Conservation (phyloP, 495 filamentous ascomycete genomes). For the Penicillium ucsense region DNA sequence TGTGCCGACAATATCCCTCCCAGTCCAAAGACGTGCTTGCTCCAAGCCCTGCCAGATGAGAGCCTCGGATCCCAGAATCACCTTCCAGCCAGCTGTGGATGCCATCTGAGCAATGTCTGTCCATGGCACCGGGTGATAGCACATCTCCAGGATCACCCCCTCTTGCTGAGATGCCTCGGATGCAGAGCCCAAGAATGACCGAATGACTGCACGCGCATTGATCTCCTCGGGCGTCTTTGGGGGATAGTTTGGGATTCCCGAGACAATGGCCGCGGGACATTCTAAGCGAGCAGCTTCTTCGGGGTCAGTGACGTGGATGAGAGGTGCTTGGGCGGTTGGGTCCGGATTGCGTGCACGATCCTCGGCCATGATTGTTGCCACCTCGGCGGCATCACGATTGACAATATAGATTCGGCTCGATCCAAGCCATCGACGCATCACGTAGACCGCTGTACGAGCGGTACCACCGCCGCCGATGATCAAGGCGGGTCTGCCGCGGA, state of each 20-base stretch:
- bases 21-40: constrained; percentile 58
- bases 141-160: constrained; percentile 70
- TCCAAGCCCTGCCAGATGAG: constrained; percentile 70
- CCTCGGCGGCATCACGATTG: constrained; percentile 53
- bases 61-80: constrained; percentile 60
- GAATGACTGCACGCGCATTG: constrained; percentile 42
- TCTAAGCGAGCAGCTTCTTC: constrained; percentile 46
- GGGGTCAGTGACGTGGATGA: constrained; percentile 47
- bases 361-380: constrained; percentile 52
- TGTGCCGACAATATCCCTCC: constrained; percentile 40
- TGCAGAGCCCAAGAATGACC: constrained; percentile 39
- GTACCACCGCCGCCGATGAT: constrained; percentile 62
- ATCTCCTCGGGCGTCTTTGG: constrained; percentile 52
- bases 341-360: constrained; percentile 24
- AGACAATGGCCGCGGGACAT: constrained; percentile 51
- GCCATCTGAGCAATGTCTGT: constrained; percentile 52
- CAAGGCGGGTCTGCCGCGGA: constrained; percentile 46
- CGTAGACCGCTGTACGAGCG: constrained; percentile 59
- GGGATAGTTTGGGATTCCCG: constrained; percentile 59
- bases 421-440: constrained; percentile 53
- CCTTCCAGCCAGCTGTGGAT: constrained; percentile 51
- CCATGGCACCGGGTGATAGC: constrained; percentile 61
- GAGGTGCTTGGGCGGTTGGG: constrained; percentile 29
- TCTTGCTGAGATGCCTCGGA: constrained; percentile 27
- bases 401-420: constrained; percentile 61